Conservation (phyloP, 140 eudicot genomes). For the Oenanthe javanica region DNA sequence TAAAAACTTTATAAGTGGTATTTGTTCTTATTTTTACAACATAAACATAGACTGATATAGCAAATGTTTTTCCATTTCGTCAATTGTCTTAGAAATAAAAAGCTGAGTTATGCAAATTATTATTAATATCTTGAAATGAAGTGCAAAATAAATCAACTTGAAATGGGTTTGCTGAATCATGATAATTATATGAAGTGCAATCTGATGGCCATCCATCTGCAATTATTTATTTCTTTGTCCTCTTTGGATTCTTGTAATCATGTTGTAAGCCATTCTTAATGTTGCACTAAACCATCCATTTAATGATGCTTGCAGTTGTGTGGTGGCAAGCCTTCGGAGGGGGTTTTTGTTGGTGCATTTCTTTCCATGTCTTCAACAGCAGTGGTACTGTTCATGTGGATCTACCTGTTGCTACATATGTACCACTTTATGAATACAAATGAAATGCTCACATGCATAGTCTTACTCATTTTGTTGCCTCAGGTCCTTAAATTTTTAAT, state of each 20-base stretch:
- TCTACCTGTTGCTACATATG: constrained; percentile 1
- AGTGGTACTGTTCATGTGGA: constrained; percentile 37
- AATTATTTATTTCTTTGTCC: not conserved
- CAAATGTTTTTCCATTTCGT: not conserved
- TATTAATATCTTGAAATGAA: not conserved
- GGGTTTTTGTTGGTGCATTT: constrained; percentile 85
- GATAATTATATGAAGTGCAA: not conserved
- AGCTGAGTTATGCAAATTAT: not conserved
- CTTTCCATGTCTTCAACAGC: constrained; percentile 99
- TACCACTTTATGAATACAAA: constrained; percentile 8
- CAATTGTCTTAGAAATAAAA: not conserved
- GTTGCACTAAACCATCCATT: constrained; percentile 16
- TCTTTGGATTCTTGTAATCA: not conserved
- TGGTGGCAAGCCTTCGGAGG: constrained; percentile 88
- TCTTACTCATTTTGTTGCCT: constrained; percentile 7
- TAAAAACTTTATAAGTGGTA: not conserved
- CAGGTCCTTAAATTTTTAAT: constrained; percentile 86
- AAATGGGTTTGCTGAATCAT: not conserved
- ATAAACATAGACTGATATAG: not conserved
- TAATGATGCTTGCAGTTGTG: constrained; percentile 52
- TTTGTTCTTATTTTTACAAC: not conserved
- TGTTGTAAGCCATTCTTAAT: not conserved
- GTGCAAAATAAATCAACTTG: not conserved
- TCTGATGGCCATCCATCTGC: not conserved
- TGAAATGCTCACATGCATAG: constrained; percentile 9